Percentiles rank a stretch among this genome's conserved stretches.
These are phyloP conservation scores for Eremomyces bilateralis DNA, from an alignment of 495 filamentous ascomycete genomes.

Conservation along the genomic window DNA sequence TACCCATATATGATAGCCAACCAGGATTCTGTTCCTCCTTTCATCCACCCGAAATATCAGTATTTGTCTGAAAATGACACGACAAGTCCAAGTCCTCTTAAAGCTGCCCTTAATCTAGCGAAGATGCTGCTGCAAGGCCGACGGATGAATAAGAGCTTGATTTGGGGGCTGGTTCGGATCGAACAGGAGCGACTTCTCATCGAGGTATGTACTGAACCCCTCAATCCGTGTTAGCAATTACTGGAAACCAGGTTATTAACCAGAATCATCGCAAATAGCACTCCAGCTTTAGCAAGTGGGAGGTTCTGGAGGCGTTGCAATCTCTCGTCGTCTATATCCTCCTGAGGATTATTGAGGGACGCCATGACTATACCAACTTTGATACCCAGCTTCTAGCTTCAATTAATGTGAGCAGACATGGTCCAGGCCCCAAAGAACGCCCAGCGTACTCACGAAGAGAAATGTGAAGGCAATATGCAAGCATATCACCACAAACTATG, in stretches of 20 bases:
- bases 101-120: neutral
- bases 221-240: neutral
- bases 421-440: neutral
- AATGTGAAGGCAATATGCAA: neutral
- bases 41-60: conserved; percentile 1
- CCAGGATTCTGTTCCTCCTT: neutral
- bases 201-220: neutral
- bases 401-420: neutral
- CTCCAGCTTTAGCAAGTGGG: neutral
- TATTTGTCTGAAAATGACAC: neutral
- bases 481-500: neutral
- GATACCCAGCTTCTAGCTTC: neutral
- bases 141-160: neutral
- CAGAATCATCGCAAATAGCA: neutral
- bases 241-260: neutral
- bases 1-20: neutral
- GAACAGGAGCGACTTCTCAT: neutral
- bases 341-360: neutral
- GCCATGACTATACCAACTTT: neutral
- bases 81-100: neutral
- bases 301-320: neutral
- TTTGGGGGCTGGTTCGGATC: neutral
- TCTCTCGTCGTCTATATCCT: neutral
- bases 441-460: neutral
- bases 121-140: neutral